Evolutionary conservation across 2,329 filamentous ascomycete genomes (phyloP).

Genomic region (Verticillium isaacii): DNA sequence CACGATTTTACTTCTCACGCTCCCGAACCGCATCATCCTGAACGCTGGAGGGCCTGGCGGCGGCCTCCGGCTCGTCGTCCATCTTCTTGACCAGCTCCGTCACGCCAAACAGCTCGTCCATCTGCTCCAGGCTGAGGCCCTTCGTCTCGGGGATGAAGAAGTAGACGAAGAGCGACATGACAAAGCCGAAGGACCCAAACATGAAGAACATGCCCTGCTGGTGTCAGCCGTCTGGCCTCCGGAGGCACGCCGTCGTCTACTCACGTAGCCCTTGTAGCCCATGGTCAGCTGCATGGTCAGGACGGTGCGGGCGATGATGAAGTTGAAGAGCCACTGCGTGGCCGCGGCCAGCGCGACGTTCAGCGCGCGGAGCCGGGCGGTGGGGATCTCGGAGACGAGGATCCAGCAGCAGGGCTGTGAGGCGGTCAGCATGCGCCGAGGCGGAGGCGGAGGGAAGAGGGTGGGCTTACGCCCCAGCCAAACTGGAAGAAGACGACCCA

Average conservation of each 20-base stretch:
- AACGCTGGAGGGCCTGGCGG: slow-evolving; percentile 28
- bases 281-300: slow-evolving; percentile 61
- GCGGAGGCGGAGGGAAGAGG: neutral
- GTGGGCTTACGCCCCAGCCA: slow-evolving; percentile 49
- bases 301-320: slow-evolving; percentile 63
- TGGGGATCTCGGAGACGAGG: slow-evolving; percentile 65
- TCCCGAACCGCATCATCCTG: slow-evolving; percentile 29
- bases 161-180: slow-evolving; percentile 62
- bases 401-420: slow-evolving; percentile 63
- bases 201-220: slow-evolving; percentile 60
- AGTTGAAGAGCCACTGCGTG: slow-evolving; percentile 72
- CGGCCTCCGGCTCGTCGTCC: slow-evolving; percentile 22
- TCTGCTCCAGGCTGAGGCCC: slow-evolving; percentile 57
- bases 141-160: slow-evolving; percentile 70
- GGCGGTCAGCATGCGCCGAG: neutral
- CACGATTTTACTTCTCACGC: neutral
- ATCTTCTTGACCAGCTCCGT: slow-evolving; percentile 36
- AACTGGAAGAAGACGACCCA: slow-evolving; percentile 67
- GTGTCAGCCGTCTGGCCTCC: neutral
- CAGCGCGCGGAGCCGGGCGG: slow-evolving; percentile 58
- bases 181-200: slow-evolving; percentile 61
- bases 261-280: slow-evolving; percentile 34
- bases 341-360: slow-evolving; percentile 66
- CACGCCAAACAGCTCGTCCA: slow-evolving; percentile 63
- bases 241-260: slow-evolving; percentile 8